A percentile compares a stretch with the other conserved stretches of the same genome.
Conservation (phyloP, 352 stramenopile genomes). For the Pythium plurisporium region DNA sequence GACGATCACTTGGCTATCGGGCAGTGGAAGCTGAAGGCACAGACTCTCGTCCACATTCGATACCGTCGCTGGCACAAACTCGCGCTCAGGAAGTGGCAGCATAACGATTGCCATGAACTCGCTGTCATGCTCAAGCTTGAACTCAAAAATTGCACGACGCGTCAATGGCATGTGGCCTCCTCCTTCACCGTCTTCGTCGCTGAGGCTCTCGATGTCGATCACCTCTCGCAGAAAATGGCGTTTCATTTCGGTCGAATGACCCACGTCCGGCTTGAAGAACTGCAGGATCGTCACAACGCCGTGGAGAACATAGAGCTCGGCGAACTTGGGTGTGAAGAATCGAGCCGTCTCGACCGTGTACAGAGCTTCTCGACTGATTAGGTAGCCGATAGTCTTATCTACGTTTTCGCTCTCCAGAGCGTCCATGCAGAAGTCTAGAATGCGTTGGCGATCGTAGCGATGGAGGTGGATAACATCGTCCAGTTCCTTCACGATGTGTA, state of each 20-base stretch:
- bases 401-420: constrained; percentile 59
- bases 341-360: constrained; percentile 43
- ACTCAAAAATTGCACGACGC: constrained; percentile 48
- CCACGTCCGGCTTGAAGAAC: constrained; percentile 54
- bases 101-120: constrained; percentile 66
- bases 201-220: constrained; percentile 51
- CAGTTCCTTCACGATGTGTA: constrained; percentile 72
- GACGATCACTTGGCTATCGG: constrained; percentile 38
- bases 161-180: constrained; percentile 24
- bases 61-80: neutral
- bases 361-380: constrained; percentile 46
- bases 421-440: constrained; percentile 55
- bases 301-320: constrained; percentile 51
- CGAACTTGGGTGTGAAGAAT: constrained; percentile 51
- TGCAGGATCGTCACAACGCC: constrained; percentile 46
- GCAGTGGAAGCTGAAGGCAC: constrained; percentile 54
- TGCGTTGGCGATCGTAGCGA: constrained; percentile 31
- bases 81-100: constrained; percentile 4
- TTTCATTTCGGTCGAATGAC: constrained; percentile 42
- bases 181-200: constrained; percentile 23
- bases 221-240: constrained; percentile 62
- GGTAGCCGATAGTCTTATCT: constrained; percentile 62
- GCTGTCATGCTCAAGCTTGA: constrained; percentile 58
- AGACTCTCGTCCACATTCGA: constrained; percentile 14
- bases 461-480: constrained; percentile 57